Evolutionary conservation across 441 rosid genomes (phyloP).

Genomic region (Manihot esculenta): DNA sequence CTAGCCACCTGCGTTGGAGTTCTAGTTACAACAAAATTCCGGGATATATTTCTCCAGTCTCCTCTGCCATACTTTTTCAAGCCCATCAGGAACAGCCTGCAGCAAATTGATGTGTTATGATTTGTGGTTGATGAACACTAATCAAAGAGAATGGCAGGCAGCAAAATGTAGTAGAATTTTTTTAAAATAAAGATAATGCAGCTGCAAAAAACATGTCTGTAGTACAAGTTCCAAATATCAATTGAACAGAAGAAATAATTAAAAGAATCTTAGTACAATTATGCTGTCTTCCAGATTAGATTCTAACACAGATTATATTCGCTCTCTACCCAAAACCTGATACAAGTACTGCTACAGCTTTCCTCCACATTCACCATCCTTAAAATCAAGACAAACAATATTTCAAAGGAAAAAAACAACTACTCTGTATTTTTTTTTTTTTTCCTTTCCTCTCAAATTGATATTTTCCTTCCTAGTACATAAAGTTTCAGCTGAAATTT

Average conservation of each 20-base stretch:
- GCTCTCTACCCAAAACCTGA: conserved; percentile 3
- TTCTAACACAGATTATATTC: conserved; percentile 14
- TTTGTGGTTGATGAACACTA: not conserved
- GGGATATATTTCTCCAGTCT: conserved; percentile 95
- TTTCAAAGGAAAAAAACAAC: not conserved
- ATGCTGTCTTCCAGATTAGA: conserved; percentile 11
- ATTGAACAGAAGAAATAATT: not conserved
- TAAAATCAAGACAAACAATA: not conserved
- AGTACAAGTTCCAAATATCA: conserved; percentile 5
- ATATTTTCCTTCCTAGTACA: not conserved
- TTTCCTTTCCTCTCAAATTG: not conserved
- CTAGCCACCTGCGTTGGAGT: conserved; percentile 99
- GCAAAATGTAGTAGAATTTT: not conserved
- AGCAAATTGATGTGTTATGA: conserved; percentile 15
- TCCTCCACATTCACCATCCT: not conserved
- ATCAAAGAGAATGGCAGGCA: no score
- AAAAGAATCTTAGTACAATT: conserved; percentile 19
- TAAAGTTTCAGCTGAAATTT: not conserved
- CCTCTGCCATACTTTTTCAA: conserved; percentile 93
- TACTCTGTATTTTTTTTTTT: no score
- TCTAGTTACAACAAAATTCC: conserved; percentile 73
- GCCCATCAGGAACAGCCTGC: conserved; percentile 90
- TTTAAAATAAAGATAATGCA: not conserved
- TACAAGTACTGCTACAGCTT: not conserved
- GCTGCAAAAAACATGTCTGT: conserved; percentile 4